phyloP scores from a whole-genome alignment of 148 eudicot species.

The Vaccinium corymbosum region DNA sequence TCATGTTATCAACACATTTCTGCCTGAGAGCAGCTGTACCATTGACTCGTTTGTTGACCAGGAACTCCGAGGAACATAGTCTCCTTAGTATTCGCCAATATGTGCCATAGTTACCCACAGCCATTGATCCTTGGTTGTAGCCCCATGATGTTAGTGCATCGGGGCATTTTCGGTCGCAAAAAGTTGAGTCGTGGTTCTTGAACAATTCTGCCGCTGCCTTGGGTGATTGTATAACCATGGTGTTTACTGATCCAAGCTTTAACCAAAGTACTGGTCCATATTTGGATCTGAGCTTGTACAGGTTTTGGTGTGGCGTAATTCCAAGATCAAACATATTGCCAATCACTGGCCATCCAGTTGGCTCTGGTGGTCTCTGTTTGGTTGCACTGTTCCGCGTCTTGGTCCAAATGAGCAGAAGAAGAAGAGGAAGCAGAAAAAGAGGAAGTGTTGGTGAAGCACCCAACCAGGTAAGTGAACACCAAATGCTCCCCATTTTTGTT shows the following conservation, averaged over 20 bases:
- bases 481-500: not conserved
- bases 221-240: slow-evolving; percentile 19
- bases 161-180: slow-evolving; percentile 15
- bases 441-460: not conserved
- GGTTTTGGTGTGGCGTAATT: slow-evolving; percentile 11
- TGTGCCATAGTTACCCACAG: slow-evolving; percentile 7
- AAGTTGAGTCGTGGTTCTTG: slow-evolving; percentile 19
- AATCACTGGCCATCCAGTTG: slow-evolving; percentile 21
- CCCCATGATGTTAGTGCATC: slow-evolving; percentile 17
- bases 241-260: slow-evolving; percentile 26
- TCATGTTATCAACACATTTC: slow-evolving; percentile 19
- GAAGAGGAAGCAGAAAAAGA: not conserved
- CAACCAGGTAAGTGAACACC: not conserved
- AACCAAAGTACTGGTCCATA: slow-evolving; percentile 25
- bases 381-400: not conserved
- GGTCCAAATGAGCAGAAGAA: not conserved
- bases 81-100: slow-evolving; percentile 20
- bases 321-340: slow-evolving; percentile 25
- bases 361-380: slow-evolving; percentile 20
- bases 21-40: slow-evolving; percentile 12
- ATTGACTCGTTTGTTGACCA: slow-evolving; percentile 17
- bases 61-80: slow-evolving; percentile 18
- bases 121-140: slow-evolving; percentile 22
- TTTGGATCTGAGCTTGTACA: slow-evolving; percentile 1
- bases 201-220: slow-evolving; percentile 20